phyloP scores from a whole-genome alignment of 805 yeast genomes.

The Aciculoconidium aculeatum region DNA sequence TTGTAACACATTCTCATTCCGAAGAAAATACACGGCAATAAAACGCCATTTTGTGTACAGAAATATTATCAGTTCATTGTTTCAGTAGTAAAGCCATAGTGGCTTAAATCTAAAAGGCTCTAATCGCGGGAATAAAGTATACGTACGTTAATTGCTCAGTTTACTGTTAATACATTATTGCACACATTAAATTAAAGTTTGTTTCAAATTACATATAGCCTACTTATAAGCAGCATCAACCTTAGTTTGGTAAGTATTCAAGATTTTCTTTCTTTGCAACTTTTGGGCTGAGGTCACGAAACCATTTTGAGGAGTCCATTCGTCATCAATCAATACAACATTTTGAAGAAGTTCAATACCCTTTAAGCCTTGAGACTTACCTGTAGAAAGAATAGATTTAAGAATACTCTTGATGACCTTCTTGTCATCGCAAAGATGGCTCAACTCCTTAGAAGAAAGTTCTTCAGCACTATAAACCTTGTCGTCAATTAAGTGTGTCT shows the following conservation, averaged over 20 bases:
- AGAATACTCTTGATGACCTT: constrained; percentile 51
- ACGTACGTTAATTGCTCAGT: too few relatives aligned
- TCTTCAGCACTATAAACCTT: constrained; percentile 42
- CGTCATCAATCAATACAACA: constrained; percentile 73
- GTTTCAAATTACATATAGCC: neutral
- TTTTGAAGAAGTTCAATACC: constrained; percentile 86
- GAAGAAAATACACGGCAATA: too few relatives aligned
- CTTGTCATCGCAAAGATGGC: constrained; percentile 50
- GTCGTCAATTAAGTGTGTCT: constrained; percentile 49
- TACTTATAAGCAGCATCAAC: constrained; percentile 58
- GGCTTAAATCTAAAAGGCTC: too few relatives aligned
- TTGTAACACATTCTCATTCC: too few relatives aligned
- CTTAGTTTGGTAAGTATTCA: constrained; percentile 57
- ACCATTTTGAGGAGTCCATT: constrained; percentile 98
- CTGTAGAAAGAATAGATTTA: constrained; percentile 64
- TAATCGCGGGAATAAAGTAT: too few relatives aligned
- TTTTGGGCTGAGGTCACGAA: constrained; percentile 94
- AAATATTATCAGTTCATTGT: neutral
- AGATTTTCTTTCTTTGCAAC: constrained; percentile 86
- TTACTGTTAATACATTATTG: too few relatives aligned
- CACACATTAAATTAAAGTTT: too few relatives aligned
- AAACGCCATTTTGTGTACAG: neutral
- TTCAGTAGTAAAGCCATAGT: too few relatives aligned
- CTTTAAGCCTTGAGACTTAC: constrained; percentile 68
- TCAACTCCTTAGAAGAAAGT: constrained; percentile 36